Evolutionary conservation across 1,139 yeast species (phyloP), one percentile per base, ranked within the genome.

Genomic region (Schwanniomyces etchellsii): DNA sequence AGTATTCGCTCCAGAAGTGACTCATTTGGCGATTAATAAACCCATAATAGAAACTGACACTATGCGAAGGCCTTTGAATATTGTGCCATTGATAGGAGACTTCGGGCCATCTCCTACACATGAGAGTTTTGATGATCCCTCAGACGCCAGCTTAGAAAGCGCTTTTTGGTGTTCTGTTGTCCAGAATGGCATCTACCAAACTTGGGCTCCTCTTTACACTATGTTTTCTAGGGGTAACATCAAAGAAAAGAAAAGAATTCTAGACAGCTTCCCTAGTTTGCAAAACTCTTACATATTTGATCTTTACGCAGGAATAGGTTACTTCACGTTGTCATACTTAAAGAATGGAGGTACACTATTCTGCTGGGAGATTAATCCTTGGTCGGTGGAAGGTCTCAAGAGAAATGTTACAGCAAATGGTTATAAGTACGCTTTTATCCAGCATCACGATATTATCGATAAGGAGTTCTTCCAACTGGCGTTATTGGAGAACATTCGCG

Each of bases 171-270:
- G 89, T 43, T 55, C 65, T 9, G 69, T 70, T 1, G 55, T 64
- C 2, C 96, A 86, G 47, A 84, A 86, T 50, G 89, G 88, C 2
- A 75, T 86, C 4, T 61, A 52, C 37, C 96, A 86, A 47, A 67
- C 73, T 3, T 86, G 95, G 95, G 84, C 91, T 3, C 96, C 96
- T 0, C 50, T 68, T 32, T 81, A 76, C 47, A 84, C 95, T 9
- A 86, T 86, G 96, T 86, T 86, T 48, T 79, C 89, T 23, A 55
- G 95, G n/a, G 96, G 95, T 0, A 86, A 86, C 47, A 74, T 86
- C 42, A 81, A 80, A 40, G 96, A 86, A 47, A 86, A 86, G 52
- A 70, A 77, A 11, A 55, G 96, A 14, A 67, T 86, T 0, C 50
- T 81, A 31, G 61, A 60, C 17, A 12, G 14, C 14, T 28, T 11